Evolutionary conservation across 1,284 basidiomycete genomes (phyloP), one percentile per base, ranked within the genome.

Genomic region (Leccinum insigne): DNA sequence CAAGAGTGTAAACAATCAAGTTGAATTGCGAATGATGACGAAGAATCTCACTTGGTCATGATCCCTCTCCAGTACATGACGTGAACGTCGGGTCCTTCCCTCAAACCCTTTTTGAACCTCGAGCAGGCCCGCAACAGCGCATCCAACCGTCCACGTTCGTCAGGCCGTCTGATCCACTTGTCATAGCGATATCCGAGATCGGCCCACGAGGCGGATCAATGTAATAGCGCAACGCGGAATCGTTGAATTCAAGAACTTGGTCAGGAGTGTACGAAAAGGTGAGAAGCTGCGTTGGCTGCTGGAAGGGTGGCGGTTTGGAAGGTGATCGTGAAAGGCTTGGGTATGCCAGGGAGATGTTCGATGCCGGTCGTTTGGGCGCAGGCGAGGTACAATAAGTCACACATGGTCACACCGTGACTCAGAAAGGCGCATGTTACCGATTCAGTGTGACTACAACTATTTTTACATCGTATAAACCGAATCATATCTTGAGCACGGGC

Each of bases 21-120:
- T 65, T 4, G 71, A 66, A 40, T 70, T 16, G 11, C 4, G 61
- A 44, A 40, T 3, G 40, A 61, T 29, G 70, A 66, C 7, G 32
- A 56, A 4, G n/a, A 5, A 66, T 78, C 86, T 81, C 81, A 94
- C 92, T 92, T 96, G 66, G 96, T 98, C 80, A 98, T 88, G 64
- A 98, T 87, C 5, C 96, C 97, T 72, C 95, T 83, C 94, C 95
- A 97, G 5, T 89, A 86, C 49, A 96, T 83, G 32, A 94, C 84
- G 57, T 85, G 84, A 29, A 89, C 80, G 64, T 83, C 83, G 42
- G 68, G 71, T 49, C 74, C 60, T 72, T 66, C 72, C 59, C 64
- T 58, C 71, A 81, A 64, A 73, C 77, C 72, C 62, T 79, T 72
- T 70, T 82, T 75, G 75, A 82, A 68, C 61, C 75, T 78, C n/a